Conservation (phyloP, 73 alveolate genomes). For the Tetrahymena borealis region DNA sequence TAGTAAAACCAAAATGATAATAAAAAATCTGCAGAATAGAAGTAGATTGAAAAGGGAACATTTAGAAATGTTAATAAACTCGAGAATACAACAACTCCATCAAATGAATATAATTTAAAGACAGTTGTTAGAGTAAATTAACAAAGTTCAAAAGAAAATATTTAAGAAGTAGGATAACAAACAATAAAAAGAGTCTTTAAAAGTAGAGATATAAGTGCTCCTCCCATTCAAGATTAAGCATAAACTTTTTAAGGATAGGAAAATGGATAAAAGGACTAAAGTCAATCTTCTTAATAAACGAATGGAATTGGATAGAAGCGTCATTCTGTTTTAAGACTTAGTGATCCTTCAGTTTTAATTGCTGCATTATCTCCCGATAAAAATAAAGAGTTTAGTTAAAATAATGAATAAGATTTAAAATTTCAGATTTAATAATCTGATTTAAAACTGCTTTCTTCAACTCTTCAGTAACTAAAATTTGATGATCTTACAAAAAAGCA, state of each 20-base stretch:
- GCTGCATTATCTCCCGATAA: background rate
- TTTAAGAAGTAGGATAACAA: background rate
- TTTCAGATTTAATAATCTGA: background rate
- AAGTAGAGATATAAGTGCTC: background rate
- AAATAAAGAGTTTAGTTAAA: background rate
- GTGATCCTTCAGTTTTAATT: background rate
- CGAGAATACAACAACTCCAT: background rate
- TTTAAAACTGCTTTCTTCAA: background rate
- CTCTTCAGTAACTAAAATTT: background rate
- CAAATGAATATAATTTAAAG: background rate
- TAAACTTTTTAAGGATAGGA: background rate
- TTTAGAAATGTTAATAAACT: background rate
- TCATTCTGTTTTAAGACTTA: background rate
- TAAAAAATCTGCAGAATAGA: too few relatives aligned
- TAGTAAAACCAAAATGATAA: too few relatives aligned
- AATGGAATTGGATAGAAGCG: background rate
- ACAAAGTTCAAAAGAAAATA: background rate
- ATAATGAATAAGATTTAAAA: background rate
- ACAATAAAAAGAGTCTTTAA: background rate
- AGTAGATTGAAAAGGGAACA: too few relatives aligned
- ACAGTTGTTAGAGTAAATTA: background rate
- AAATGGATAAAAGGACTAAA: background rate
- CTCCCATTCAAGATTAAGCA: background rate
- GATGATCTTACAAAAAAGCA: background rate
- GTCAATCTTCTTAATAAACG: background rate